Base-by-base conservation (phyloP, 805 yeast genomes). In the Candida khao-thaluensis region DNA sequence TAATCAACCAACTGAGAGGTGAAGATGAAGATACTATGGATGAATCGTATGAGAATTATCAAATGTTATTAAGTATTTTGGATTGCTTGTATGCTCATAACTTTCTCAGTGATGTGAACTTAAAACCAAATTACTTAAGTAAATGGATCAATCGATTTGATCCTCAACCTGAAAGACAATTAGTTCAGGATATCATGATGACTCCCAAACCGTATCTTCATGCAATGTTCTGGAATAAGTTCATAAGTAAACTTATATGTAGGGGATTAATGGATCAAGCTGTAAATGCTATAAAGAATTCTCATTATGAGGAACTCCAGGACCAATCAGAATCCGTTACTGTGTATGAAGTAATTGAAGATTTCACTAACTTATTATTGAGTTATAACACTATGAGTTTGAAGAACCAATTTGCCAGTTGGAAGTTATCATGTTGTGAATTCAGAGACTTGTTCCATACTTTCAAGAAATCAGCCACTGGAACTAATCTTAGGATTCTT, bases 121-220 rank as follows among this genome's bases (percentile, higher is more conserved):
- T 56, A 35, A 65, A 66, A 46, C 71, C 80, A 21, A 64, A 66
- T 34, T 53, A 69, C 27, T 57, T 80, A 24, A 58, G 72, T 11
- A 71, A 68, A 34, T 85, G 93, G 93, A 66, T 82, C 17, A 85
- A 85, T 52, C 69, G 77, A 40, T 79, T 82, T 21, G 86, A 83
- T 53, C 79, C 82, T 4, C 76, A 77, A 48, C 90, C 90, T 1
- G 77, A 72, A 42, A 66, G 66, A 14, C 76, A 71, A 18, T 57
- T 74, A 22, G 65, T 75, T 3, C 73, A 77, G 37, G 66, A 58
- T 30, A 73, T 74, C 7, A 64, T 69, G 70, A 59, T 72, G 50
- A 61, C 59, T 15, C 74, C 69, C 1, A 62, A 55, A 32, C 81
- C 79, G 7, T 76, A 68, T 53, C 51, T 53, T 39, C 79, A 71